phyloP scores from a whole-genome alignment of 192 early-diverging fungal genomes.

The Backusella circina region DNA sequence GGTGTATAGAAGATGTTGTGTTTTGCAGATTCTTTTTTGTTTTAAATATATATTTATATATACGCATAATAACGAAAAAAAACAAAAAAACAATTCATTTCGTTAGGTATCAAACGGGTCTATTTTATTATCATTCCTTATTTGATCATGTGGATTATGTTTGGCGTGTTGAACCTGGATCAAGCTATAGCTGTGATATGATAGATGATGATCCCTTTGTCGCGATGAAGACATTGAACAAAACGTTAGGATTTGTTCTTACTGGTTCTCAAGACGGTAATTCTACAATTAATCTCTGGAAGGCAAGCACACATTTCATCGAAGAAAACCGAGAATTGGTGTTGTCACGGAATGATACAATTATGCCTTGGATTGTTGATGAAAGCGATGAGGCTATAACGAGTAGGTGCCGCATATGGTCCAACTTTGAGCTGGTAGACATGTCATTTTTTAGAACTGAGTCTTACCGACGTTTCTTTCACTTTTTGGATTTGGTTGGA shows the following conservation, averaged over 20 bases:
- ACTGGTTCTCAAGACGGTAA: slow-evolving; percentile 51
- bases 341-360: slow-evolving; percentile 28
- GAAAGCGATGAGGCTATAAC: slow-evolving; percentile 42
- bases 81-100: neutral
- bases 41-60: neutral
- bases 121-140: slow-evolving; percentile 71
- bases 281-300: slow-evolving; percentile 72
- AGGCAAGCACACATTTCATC: slow-evolving; percentile 49
- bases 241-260: slow-evolving; percentile 51
- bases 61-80: neutral
- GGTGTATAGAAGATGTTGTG: neutral
- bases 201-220: slow-evolving; percentile 75
- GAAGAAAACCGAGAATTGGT: slow-evolving; percentile 41
- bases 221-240: slow-evolving; percentile 65
- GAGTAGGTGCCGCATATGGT: slow-evolving; percentile 71
- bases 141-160: slow-evolving; percentile 69
- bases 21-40: neutral
- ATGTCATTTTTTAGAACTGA: slow-evolving; percentile 63
- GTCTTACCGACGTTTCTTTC: slow-evolving; percentile 64
- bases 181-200: slow-evolving; percentile 74
- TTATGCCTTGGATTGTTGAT: slow-evolving; percentile 49
- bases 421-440: slow-evolving; percentile 83
- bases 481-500: slow-evolving; percentile 69
- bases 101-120: slow-evolving; percentile 59
- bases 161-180: slow-evolving; percentile 80